Percentiles rank a stretch among this genome's conserved stretches.
Conservation (phyloP, 2,329 filamentous ascomycete species). For the Furcasterigmium sp. region DNA sequence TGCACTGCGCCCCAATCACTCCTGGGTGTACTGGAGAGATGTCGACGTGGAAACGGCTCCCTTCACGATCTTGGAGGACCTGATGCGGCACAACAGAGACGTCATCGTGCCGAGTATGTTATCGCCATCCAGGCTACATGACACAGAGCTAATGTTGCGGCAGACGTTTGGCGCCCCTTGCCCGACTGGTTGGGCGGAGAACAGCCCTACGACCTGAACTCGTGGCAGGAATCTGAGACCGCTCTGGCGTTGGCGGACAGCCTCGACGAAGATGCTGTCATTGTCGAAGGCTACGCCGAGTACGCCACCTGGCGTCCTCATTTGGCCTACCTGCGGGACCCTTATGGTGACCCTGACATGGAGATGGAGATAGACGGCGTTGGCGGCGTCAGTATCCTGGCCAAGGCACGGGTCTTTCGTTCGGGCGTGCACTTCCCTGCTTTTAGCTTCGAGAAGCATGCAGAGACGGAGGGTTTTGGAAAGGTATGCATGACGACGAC, state of each 20-base stretch:
- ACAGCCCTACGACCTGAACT: constrained; percentile 97
- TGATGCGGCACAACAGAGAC: constrained; percentile 99
- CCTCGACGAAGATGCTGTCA: constrained; percentile 94
- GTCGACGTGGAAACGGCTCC: constrained; percentile 97
- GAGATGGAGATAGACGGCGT: constrained; percentile 99
- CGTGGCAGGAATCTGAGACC: constrained; percentile 98
- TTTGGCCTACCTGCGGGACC: constrained; percentile 91
- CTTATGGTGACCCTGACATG: constrained; percentile 97
- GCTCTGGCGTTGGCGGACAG: constrained; percentile 90
- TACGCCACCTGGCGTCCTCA: constrained; percentile 98
- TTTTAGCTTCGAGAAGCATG: constrained; percentile 98
- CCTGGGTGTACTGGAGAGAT: constrained; percentile 99
- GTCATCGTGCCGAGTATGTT: constrained; percentile 94
- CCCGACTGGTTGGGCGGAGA: constrained; percentile 98
- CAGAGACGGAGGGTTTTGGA: constrained; percentile 96
- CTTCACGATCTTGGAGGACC: constrained; percentile 91
- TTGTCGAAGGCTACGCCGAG: constrained; percentile 97
- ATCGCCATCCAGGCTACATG: too few relatives aligned
- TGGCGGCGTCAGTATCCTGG: constrained; percentile 93
- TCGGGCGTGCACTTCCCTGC: constrained; percentile 95
- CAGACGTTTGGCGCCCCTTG: constrained; percentile 98
- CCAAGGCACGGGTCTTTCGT: constrained; percentile 92
- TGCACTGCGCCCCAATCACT: constrained; percentile 88
- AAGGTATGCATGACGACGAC: constrained; percentile 58
- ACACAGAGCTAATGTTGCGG: too few relatives aligned